These are phyloP conservation scores for Durio zibethinus DNA, from an alignment of 345 rosid species.

Conservation along the genomic window DNA sequence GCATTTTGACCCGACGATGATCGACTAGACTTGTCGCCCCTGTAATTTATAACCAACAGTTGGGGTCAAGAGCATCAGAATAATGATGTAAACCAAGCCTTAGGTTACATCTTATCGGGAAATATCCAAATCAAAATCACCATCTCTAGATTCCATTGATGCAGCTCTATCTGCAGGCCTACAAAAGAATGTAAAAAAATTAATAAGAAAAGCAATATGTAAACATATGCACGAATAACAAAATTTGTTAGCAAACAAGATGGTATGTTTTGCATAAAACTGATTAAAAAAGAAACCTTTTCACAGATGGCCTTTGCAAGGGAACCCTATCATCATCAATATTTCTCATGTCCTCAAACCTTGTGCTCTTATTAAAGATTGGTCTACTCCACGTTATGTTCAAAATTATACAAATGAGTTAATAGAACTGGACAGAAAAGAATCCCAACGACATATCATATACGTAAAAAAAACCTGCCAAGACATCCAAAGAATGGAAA, in stretches of 20 bases:
- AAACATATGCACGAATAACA: not conserved
- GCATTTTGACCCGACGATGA: conserved; percentile 58
- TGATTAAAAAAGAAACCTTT: conserved; percentile 45
- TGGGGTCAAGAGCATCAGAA: not conserved
- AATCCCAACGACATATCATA: not conserved
- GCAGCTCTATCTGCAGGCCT: conserved; percentile 68
- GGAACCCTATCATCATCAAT: conserved; percentile 75
- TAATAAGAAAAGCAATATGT: not conserved
- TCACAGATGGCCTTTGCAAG: conserved; percentile 66
- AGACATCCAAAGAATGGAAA: not conserved
- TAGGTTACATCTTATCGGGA: conserved; percentile 49
- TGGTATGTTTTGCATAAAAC: not conserved
- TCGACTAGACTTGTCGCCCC: conserved; percentile 69
- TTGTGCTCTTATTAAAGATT: conserved; percentile 94
- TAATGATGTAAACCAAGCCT: not conserved
- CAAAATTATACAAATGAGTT: conserved; percentile 10
- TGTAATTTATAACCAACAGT: conserved; percentile 25
- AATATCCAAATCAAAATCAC: conserved; percentile 80
- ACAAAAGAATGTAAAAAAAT: conserved; percentile 2
- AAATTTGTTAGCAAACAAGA: not conserved
- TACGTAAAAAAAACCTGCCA: not conserved
- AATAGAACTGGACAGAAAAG: not conserved
- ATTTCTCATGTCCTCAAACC: conserved; percentile 94
- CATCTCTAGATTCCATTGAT: conserved; percentile 80
- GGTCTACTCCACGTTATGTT: conserved; percentile 78